phyloP scores from a whole-genome alignment of 257 asterid species.

The Scutellaria minor region DNA sequence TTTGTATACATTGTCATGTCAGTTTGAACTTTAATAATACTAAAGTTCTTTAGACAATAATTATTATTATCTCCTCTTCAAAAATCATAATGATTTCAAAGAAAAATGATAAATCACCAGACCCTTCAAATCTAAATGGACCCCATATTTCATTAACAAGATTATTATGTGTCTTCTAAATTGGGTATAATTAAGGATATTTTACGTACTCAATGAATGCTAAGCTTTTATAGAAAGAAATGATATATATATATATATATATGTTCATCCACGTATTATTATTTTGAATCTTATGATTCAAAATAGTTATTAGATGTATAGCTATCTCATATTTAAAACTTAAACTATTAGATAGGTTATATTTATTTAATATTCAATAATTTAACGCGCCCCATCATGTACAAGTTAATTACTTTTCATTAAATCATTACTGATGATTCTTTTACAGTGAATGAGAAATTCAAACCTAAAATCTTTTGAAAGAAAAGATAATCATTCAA shows the following conservation, averaged over 20 bases:
- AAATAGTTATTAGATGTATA: no score
- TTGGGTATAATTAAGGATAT: constrained; percentile 6
- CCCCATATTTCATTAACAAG: constrained; percentile 28
- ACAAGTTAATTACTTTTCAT: no score
- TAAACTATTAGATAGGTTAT: no score
- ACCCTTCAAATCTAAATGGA: constrained; percentile 30
- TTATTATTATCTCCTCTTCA: constrained; percentile 21
- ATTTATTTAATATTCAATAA: no score
- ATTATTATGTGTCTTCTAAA: constrained; percentile 30
- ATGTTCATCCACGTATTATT: background rate
- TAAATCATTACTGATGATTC: no score
- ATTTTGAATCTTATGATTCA: no score
- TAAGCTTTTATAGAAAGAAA: background rate
- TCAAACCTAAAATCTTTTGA: no score
- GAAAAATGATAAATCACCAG: constrained; percentile 29
- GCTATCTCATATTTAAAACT: no score
- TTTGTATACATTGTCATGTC: background rate
- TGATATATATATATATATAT: background rate
- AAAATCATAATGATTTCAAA: constrained; percentile 23
- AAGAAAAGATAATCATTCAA: no score
- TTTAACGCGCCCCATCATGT: no score
- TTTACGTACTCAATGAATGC: background rate
- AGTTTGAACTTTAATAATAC: constrained; percentile 15
- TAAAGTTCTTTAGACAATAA: constrained; percentile 15
- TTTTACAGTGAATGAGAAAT: no score